Conservation (phyloP, 331 rosid genomes). For the Stylosanthes scabra region DNA sequence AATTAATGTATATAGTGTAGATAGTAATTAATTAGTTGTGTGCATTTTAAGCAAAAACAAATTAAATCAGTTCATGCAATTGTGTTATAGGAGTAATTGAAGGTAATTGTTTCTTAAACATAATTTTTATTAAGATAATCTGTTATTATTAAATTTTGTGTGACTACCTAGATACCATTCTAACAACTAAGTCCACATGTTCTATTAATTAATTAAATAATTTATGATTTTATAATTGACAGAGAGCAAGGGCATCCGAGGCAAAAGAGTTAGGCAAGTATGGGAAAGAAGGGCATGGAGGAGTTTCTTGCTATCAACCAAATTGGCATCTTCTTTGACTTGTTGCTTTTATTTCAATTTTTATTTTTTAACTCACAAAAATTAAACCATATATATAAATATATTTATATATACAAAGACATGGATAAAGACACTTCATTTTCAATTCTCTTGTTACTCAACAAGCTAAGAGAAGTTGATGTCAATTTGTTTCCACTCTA, state of each 20-base stretch:
- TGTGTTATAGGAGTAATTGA: conserved; percentile 9
- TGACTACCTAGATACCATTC: no score
- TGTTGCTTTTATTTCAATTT: conserved; percentile 49
- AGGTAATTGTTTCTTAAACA: not conserved
- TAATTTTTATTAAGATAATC: no score
- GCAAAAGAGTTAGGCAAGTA: conserved; percentile 68
- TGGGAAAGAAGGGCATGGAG: conserved; percentile 79
- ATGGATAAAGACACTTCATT: conserved; percentile 50
- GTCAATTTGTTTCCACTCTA: conserved; percentile 50
- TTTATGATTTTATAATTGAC: conserved; percentile 34
- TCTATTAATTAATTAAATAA: no score
- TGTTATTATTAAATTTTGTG: no score
- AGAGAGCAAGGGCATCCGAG: conserved; percentile 82
- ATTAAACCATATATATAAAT: no score
- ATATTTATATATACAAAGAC: conserved; percentile 37
- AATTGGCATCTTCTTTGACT: conserved; percentile 82
- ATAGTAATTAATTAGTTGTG: conserved; percentile 5
- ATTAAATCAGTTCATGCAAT: not conserved
- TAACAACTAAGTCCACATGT: no score
- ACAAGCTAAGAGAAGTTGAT: conserved; percentile 6
- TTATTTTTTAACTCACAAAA: conserved; percentile 49
- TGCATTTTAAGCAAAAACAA: not conserved
- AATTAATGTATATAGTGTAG: not conserved
- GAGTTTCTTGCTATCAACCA: conserved; percentile 70
- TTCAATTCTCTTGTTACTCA: conserved; percentile 28